Conservation (phyloP, 805 yeast genomes). For the Cyberlindnera mississippiensis region DNA sequence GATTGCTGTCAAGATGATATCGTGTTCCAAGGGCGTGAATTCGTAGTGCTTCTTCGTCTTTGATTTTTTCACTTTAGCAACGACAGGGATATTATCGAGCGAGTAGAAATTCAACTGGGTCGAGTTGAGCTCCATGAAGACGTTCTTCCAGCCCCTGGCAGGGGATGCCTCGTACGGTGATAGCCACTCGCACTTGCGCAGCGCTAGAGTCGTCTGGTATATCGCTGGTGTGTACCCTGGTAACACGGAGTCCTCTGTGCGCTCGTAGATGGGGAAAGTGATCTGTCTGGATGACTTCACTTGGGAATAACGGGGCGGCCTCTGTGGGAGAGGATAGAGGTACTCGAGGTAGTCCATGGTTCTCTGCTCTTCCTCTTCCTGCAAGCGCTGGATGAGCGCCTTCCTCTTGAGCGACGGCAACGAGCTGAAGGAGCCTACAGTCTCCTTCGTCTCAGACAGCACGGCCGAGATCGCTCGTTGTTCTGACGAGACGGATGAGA, state of each 20-base stretch:
- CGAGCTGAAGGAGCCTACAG: neutral
- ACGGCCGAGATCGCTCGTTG: neutral
- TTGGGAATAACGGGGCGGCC: slow-evolving; percentile 16
- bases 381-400: no score
- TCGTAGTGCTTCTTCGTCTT: slow-evolving; percentile 26
- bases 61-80: slow-evolving; percentile 28
- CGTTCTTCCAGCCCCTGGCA: slow-evolving; percentile 64
- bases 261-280: slow-evolving; percentile 35
- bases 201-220: slow-evolving; percentile 50
- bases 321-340: slow-evolving; percentile 15
- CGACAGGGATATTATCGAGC: slow-evolving; percentile 32
- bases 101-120: slow-evolving; percentile 76
- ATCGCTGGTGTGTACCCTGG: slow-evolving; percentile 70
- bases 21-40: slow-evolving; percentile 26
- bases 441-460: neutral
- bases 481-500: neutral
- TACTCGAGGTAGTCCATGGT: slow-evolving; percentile 18
- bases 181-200: slow-evolving; percentile 70
- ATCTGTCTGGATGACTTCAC: slow-evolving; percentile 11
- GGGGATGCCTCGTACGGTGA: slow-evolving; percentile 73
- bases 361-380: neutral
- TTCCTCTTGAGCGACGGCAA: no score
- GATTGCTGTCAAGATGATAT: slow-evolving; percentile 21
- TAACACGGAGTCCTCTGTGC: slow-evolving; percentile 30
- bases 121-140: slow-evolving; percentile 72